Evolutionary conservation across 768 basidiomycete species (phyloP), one percentile per base, ranked within the genome.

Genomic region (Boletus pseudopeckii): DNA sequence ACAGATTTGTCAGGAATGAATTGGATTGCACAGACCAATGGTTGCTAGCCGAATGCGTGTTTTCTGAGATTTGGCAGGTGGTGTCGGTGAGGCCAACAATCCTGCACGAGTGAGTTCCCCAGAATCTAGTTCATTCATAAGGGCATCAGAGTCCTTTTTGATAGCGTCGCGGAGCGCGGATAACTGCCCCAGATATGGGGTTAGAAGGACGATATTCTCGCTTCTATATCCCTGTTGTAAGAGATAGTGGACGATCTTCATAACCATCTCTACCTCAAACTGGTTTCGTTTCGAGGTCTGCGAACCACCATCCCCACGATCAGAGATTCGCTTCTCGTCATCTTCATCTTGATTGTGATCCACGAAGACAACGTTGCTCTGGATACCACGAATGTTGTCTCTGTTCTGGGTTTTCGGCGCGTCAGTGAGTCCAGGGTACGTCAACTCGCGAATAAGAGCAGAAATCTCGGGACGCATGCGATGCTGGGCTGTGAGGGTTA

Each of bases 381-480:
- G 74, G 0, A 87, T 56, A 20, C 87, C 86, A 0, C 75, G 75
- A 20, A 87, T 66, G 53, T 81, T 59, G 0, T 77, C 77, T 1
- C 85, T 78, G 42, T 72, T 73, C 26, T 67, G 46, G 0, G 87
- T 88, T 17, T 55, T 65, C 0, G 74, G 64, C 0, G 81, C 83
- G 53, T 88, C 86, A 1, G 71, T 60, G 11, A 88, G 79, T 15
- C 81, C 81, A 0, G 83, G 83, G 58, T 89, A 88, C 0, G 85
- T 88, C 15, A 88, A 72, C 8, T 71, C 61, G 14, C 86, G 78
- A 33, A 88, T 76, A 22, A 87, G 71, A 0, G 75, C 60, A 7
- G 87, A 85, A 13, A 88, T 88, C 56, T 88, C 85, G 1, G 86
- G 87, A 8, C 86, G 76, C 87, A 88, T 88, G 13, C 87, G 80